Conservation (phyloP, 129 eudicot species). For the Flaveria sonorensis region DNA sequence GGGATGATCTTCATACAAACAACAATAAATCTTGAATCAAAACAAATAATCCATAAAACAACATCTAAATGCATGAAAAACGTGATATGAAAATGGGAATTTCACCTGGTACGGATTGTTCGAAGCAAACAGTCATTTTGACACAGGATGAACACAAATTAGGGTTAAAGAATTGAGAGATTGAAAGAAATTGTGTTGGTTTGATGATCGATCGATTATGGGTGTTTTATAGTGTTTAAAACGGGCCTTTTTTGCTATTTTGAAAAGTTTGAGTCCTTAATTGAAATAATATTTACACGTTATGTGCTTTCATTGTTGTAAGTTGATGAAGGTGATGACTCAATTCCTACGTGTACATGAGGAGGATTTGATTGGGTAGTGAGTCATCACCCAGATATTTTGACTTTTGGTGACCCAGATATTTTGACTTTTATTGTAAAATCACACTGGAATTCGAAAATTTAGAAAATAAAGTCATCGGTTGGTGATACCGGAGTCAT, state of each 20-base stretch:
- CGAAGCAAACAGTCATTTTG: conserved; percentile 65
- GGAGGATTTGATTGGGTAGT: conserved; percentile 40
- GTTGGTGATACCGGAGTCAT: too few species aligned
- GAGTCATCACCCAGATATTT: conserved; percentile 42
- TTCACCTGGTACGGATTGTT: conserved; percentile 59
- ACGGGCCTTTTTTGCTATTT: conserved; percentile 46
- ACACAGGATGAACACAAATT: background rate
- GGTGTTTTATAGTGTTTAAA: conserved; percentile 41
- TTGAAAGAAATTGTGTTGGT: conserved; percentile 11
- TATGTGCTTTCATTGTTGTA: background rate
- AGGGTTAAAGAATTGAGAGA: background rate
- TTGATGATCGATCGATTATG: conserved; percentile 19
- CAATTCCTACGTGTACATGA: conserved; percentile 43
- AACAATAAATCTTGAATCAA: background rate
- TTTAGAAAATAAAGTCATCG: too few species aligned
- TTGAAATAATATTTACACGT: conserved; percentile 22
- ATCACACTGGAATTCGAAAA: too few species aligned
- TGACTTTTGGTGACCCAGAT: conserved; percentile 5
- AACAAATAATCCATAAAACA: background rate
- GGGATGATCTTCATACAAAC: conserved; percentile 24
- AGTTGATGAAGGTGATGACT: conserved; percentile 27
- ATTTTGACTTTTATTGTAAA: too few species aligned
- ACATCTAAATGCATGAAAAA: background rate
- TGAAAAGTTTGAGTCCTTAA: conserved; percentile 1
- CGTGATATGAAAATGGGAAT: background rate